These are phyloP conservation scores for Podila epicladia DNA, from an alignment of 192 early-diverging fungal species.

Conservation along the genomic window DNA sequence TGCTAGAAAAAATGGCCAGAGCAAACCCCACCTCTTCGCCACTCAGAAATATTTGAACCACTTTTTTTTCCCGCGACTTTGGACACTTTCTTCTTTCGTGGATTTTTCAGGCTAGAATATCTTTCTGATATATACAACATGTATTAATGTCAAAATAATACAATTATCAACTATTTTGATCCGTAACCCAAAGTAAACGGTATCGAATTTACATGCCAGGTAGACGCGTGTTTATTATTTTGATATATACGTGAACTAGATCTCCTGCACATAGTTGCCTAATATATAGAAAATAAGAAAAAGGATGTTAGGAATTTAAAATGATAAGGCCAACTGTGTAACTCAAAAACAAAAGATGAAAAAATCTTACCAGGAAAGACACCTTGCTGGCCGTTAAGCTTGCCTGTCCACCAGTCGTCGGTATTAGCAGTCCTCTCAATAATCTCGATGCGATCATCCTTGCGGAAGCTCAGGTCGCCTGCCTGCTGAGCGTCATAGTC, in stretches of 20 bases:
- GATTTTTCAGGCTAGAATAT: no score
- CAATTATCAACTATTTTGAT: no score
- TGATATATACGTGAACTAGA: slow-evolving; percentile 6
- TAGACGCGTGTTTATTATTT: neutral
- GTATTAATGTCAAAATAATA: no score
- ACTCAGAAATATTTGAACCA: no score
- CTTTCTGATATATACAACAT: no score
- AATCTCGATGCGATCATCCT: slow-evolving; percentile 78
- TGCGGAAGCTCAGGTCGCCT: slow-evolving; percentile 76
- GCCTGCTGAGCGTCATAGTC: slow-evolving; percentile 80
- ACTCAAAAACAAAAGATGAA: neutral
- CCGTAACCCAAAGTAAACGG: no score
- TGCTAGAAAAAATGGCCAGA: neutral
- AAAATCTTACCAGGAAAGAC: slow-evolving; percentile 76
- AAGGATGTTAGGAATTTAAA: no score
- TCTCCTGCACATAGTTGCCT: slow-evolving; percentile 35
- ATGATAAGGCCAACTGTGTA: neutral
- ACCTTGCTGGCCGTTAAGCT: slow-evolving; percentile 64
- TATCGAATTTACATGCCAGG: no score
- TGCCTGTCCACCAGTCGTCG: slow-evolving; percentile 90
- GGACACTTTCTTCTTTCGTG: no score
- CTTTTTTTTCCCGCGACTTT: no score
- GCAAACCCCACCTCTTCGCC: no score
- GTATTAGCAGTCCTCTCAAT: slow-evolving; percentile 66
- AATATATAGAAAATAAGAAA: neutral